These are phyloP conservation scores for Verticillium alfalfae DNA, from an alignment of 2,329 filamentous ascomycete genomes.

Conservation along the genomic window DNA sequence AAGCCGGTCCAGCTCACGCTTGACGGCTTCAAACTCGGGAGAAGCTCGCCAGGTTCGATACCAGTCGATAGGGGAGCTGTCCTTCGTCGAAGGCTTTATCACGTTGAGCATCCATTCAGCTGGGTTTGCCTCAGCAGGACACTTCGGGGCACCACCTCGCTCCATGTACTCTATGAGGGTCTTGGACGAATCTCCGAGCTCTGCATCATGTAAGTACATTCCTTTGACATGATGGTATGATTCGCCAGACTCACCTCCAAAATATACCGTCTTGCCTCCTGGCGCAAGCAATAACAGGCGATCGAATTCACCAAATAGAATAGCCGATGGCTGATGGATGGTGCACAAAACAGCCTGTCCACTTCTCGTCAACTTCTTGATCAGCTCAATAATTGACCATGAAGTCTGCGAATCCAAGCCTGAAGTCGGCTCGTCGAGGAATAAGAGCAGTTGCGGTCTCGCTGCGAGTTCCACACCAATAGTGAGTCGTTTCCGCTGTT, in stretches of 20 bases:
- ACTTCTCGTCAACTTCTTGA: constrained; percentile 54
- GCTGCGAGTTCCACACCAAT: constrained; percentile 73
- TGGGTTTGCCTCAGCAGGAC: constrained; percentile 51
- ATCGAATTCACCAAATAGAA: constrained; percentile 42
- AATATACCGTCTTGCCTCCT: constrained; percentile 54
- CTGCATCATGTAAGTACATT: neutral
- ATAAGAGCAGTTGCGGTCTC: constrained; percentile 65
- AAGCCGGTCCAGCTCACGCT: constrained; percentile 17
- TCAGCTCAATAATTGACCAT: constrained; percentile 65
- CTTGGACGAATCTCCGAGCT: constrained; percentile 31
- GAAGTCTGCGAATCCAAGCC: constrained; percentile 71
- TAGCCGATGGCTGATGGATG: constrained; percentile 39
- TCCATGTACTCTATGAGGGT: constrained; percentile 54
- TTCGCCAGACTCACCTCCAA: constrained; percentile 37
- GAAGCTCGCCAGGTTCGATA: constrained; percentile 23
- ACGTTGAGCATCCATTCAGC: constrained; percentile 61
- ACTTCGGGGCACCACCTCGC: constrained; percentile 49
- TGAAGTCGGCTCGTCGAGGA: constrained; percentile 75
- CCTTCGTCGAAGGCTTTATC: constrained; percentile 15
- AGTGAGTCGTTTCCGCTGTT: constrained; percentile 53
- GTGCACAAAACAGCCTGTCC: constrained; percentile 39
- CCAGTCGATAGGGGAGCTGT: constrained; percentile 34
- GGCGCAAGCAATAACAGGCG: constrained; percentile 47
- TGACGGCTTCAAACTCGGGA: constrained; percentile 18
- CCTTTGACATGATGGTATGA: neutral